Conservation (phyloP, 108 stramenopile genomes). For the Bacterosira constricta region DNA sequence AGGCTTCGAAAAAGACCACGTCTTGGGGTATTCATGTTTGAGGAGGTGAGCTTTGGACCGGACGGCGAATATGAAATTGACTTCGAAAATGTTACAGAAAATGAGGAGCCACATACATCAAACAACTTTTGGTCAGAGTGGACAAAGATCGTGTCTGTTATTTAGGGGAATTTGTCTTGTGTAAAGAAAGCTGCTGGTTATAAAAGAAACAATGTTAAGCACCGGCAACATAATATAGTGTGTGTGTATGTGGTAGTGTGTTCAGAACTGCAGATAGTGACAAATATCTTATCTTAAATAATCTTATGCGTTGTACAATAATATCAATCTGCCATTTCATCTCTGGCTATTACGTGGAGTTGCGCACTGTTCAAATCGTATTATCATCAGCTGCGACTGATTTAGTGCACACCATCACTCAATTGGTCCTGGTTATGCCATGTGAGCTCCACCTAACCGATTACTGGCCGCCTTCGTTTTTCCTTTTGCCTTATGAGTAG, state of each 20-base stretch:
- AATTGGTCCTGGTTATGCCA: too few species aligned
- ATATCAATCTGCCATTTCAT: not conserved
- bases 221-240: too few species aligned
- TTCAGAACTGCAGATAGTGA: too few species aligned
- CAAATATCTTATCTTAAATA: not conserved
- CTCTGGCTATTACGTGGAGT: not conserved
- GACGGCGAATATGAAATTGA: constrained; percentile 42
- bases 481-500: too few species aligned
- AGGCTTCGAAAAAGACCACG: constrained; percentile 23
- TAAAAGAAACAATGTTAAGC: too few species aligned
- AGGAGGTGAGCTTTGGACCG: constrained; percentile 46
- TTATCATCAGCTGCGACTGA: too few species aligned
- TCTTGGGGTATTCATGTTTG: constrained; percentile 42
- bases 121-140: constrained; percentile 44
- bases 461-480: too few species aligned
- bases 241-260: too few species aligned
- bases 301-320: not conserved
- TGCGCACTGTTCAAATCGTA: not conserved
- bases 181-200: not conserved
- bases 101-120: constrained; percentile 18
- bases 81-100: constrained; percentile 44
- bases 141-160: constrained; percentile 49
- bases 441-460: too few species aligned
- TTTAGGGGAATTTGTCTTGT: constrained; percentile 6
- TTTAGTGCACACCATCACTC: too few species aligned